Base-by-base conservation (phyloP, 495 filamentous ascomycete species). In the Penicillium steckii region DNA sequence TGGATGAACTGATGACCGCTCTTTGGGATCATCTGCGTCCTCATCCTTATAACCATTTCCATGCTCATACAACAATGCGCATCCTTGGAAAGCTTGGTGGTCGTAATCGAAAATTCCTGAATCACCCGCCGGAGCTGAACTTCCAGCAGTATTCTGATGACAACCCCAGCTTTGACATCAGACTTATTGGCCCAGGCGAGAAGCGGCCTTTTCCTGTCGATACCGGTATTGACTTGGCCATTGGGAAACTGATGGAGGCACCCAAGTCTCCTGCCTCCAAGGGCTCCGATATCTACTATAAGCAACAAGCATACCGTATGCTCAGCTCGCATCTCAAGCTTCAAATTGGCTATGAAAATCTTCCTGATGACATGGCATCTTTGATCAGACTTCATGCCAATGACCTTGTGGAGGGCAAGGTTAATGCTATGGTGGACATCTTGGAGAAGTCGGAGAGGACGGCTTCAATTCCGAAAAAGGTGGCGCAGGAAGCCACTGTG, bases 61-160 rank as follows among this genome's bases (percentile, higher is more conserved):
- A 96, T 65, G 86, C 95, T 1, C 95, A 99, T 63, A 97, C 94
- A 0, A 97, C 95, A 0, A 95, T 97, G 83, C 79, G 95, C n/a
- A 99, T 99, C 46, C 79, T 99, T 3, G 95, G 95, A 9, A 99
- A 99, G 68, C 81, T 99, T 32, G 95, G 95, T 33, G 95, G 95
- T 41, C 82, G 95, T 29, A 99, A 99, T 57, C 72, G 95, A 9
- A 95, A 92, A 62, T 99, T 96, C 71, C 82, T 97, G 69, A 96
- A 87, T 15, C 88, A 91, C 44, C 88, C 93, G 8, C 86, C 90
- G 1, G 80, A 83, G 27, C 81, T 99, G 6, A 80, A 82, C 0
- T 97, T 87, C 69, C 83, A 90, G 62, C 76, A 88, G 49, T 97
- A 86, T 59, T 83, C 91, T 4, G 95, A 97, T 69, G 95, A 97